Evolutionary conservation across 2,329 filamentous ascomycete species (phyloP).

Genomic region (Talaromyces sp.): DNA sequence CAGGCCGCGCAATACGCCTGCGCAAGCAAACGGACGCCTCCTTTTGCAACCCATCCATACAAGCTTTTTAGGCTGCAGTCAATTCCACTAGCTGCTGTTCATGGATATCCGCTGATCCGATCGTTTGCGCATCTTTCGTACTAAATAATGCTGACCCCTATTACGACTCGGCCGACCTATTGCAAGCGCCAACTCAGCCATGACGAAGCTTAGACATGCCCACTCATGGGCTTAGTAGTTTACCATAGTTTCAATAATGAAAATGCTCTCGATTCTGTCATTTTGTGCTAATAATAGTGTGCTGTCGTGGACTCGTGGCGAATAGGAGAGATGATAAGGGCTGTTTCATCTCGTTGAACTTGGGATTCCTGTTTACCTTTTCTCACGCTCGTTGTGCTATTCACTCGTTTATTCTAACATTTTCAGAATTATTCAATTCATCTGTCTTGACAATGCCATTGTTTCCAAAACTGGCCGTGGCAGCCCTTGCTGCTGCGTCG

Average conservation of each 20-base stretch:
- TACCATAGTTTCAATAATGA: too few species aligned
- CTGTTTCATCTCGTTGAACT: neutral
- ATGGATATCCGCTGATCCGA: neutral
- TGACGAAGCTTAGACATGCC: neutral
- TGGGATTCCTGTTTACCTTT: neutral
- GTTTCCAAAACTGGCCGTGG: conserved; percentile 22
- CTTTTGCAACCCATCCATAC: neutral
- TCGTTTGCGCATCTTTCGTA: neutral
- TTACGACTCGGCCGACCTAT: neutral
- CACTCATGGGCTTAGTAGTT: neutral
- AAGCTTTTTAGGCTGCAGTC: neutral
- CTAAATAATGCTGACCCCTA: neutral
- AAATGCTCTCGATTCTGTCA: neutral
- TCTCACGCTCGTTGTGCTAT: neutral
- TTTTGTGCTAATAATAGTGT: neutral
- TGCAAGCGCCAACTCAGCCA: neutral
- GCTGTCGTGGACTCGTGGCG: neutral
- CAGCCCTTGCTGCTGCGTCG: conserved; percentile 24
- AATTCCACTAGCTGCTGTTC: conserved; percentile 3
- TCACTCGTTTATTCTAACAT: neutral
- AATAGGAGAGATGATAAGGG: neutral
- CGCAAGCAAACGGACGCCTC: neutral
- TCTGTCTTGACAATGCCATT: conserved; percentile 21
- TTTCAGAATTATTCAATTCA: neutral
- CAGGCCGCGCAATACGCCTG: conserved; percentile 7